Conservation (phyloP, 2,329 filamentous ascomycete genomes). For the Neonectria ditissima region DNA sequence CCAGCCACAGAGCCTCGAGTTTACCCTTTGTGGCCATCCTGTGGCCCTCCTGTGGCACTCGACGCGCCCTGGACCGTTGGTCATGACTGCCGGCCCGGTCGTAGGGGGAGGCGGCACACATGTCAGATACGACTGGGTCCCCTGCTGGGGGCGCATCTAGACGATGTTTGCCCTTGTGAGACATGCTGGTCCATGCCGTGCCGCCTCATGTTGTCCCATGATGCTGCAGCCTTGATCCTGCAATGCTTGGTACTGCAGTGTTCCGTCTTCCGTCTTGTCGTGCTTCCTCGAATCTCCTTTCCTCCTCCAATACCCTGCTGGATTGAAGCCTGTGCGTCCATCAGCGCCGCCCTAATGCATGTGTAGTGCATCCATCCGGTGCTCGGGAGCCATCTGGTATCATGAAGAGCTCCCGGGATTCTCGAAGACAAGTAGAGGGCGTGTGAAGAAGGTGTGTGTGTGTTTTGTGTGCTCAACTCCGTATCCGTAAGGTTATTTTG, state of each 20-base stretch:
- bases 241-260: not conserved
- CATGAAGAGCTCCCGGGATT: slow-evolving; percentile 7
- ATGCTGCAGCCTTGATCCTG: not conserved
- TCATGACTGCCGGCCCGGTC: slow-evolving; percentile 21
- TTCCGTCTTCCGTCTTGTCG: not conserved
- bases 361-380: slow-evolving; percentile 23
- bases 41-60: not conserved
- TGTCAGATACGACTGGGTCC: slow-evolving; percentile 2
- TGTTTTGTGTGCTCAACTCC: slow-evolving; percentile 2
- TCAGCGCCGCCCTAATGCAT: slow-evolving; percentile 32
- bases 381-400: not conserved
- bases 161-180: not conserved
- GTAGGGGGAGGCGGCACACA: slow-evolving; percentile 13
- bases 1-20: not conserved
- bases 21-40: not conserved
- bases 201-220: slow-evolving; percentile 1
- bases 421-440: not conserved
- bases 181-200: not conserved
- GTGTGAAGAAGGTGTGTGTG: slow-evolving; percentile 5
- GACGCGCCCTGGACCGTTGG: not conserved
- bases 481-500: slow-evolving; percentile 4
- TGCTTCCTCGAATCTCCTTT: not conserved
- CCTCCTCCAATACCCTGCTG: slow-evolving; percentile 1
- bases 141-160: slow-evolving; percentile 15
- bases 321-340: slow-evolving; percentile 18